Base-by-base conservation (phyloP, 2,329 filamentous ascomycete genomes). In the Dactylellina cionopaga region DNA sequence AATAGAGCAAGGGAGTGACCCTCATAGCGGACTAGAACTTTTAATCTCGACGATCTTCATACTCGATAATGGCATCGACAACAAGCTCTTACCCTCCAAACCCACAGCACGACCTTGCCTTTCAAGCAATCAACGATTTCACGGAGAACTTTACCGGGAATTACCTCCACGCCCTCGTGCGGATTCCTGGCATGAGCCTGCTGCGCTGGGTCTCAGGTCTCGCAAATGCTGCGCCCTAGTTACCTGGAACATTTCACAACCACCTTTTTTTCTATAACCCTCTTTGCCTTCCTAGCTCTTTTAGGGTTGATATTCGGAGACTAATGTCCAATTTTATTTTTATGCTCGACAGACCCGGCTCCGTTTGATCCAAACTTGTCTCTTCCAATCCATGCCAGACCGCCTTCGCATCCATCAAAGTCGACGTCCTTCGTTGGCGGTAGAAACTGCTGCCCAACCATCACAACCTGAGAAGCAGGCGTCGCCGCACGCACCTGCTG, bases 21-120 rank as follows among this genome's bases (percentile, higher is more conserved):
- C 58, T 64, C 55, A 71, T 71, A 58, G 64, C 51, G 55, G 47
- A 62, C 52, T 29, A 39, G 62, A 58, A 43, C 33, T 43, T 44
- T 63, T 58, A 29, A 25, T 55, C 51, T 63, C 33, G 58, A 63
- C 43, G 66, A 71, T 63, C 51, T 46, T 64, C 41, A 64, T 58
- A 52, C 56, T 49, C 43, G 44, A 64, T 43, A 19, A 70, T 70
- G 65, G 66, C 66, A 58, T 71, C 66, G 66, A 71, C 65, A 47
- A 70, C 66, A 64, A n/a, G n/a, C n/a, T 71, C 66, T 58, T 71
- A 71, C 52, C 66, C 66, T 44, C 66, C 58, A 33, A 71, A 71
- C 43, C 66, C 66, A 44, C 66, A 71, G 66, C 66, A 71, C 58
- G 66, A 71, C 55, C 58, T 51, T 43, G 43, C 56, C 15, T 71